Conservation (phyloP, 2,329 filamentous ascomycete genomes). For the Cladosporium velox region DNA sequence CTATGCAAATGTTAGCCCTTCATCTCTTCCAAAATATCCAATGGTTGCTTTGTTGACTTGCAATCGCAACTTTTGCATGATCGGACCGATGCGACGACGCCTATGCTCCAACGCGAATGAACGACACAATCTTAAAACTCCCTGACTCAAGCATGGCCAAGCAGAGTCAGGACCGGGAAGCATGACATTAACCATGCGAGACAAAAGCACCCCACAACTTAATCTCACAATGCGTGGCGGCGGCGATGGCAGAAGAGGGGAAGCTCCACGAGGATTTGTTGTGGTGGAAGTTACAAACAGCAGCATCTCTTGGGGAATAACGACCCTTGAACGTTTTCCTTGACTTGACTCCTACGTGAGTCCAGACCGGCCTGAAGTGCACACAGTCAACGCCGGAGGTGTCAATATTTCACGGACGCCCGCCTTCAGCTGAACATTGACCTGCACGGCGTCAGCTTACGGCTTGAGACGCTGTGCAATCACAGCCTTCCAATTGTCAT, state of each 20-base stretch:
- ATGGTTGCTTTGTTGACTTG: not conserved
- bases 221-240: not conserved
- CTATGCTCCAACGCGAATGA: not conserved
- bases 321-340: not conserved
- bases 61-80: not conserved
- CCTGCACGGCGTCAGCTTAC: constrained; percentile 9
- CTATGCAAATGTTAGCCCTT: not conserved
- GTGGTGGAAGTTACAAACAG: not conserved
- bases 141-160: not conserved
- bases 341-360: not conserved
- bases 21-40: not conserved
- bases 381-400: not conserved
- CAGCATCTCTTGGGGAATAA: not conserved
- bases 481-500: constrained; percentile 2
- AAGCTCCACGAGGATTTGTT: not conserved
- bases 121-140: not conserved
- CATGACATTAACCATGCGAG: not conserved
- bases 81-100: not conserved
- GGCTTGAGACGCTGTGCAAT: not conserved
- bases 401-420: not conserved
- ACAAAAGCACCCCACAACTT: not conserved
- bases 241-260: not conserved
- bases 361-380: not conserved
- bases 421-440: constrained; percentile 8
- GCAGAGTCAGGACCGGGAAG: not conserved